Base-by-base conservation (phyloP, 495 filamentous ascomycete species). In the Pyrenula massariospora region DNA sequence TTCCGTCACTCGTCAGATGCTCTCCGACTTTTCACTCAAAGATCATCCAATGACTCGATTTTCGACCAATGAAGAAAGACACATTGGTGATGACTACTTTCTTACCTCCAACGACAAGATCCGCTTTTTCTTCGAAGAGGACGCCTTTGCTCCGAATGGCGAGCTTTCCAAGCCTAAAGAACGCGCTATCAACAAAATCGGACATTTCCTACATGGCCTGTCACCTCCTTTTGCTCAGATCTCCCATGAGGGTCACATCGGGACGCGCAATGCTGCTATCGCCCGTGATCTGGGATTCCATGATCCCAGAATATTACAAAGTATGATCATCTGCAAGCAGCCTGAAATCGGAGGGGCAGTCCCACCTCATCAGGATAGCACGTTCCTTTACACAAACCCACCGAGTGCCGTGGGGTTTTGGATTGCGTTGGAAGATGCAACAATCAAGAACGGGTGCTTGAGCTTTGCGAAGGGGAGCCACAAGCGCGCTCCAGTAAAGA, bases 321-420 rank as follows among this genome's bases (percentile, higher is more conserved):
- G 86, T 62, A 98, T 98, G 93, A 78, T 96, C 8, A 98, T 98
- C 60, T 95, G 89, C 79, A 98, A 98, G 66, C 93, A 96, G 70
- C 92, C 93, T 8, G 87, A 91, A 66, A 97, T 98, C 36, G 93
- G 93, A 22, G 93, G 87, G 15, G 82, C 84, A 0, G 93, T 96
- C 42, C 88, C 81, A 1, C 77, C 87, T 15, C 93, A 98, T 67
- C 91, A 94, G 66, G 93, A 97, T 70, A 86, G 78, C 54, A 89
- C 90, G 12, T 98, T 97, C 62, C 59, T 98, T 54, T 98, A 96
- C 65, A 97, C 93, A 11, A 73, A 90, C 58, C 89, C 93, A 52
- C 92, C 92, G 1, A 85, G 80, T 48, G 92, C 93, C 0, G 89
- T 97, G 2, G 91, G 91, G 10, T 95, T 89, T 70, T 96, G 91